Conservation (phyloP, 257 asterid genomes). For the Plectranthus barbatus region DNA sequence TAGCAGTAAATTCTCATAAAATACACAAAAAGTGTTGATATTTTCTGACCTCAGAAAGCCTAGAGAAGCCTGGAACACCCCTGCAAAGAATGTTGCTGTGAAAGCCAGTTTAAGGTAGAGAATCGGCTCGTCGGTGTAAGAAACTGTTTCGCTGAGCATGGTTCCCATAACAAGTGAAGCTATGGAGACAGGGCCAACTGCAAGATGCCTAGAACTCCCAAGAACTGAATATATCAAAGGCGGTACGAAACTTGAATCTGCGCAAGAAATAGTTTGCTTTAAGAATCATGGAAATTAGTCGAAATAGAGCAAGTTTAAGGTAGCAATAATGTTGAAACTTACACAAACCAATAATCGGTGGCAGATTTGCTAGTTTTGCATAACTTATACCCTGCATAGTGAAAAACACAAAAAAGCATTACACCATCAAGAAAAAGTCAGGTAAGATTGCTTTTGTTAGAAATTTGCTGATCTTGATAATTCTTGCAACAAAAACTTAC, state of each 20-base stretch:
- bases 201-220: slow-evolving; percentile 84
- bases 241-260: slow-evolving; percentile 94
- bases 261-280: background rate
- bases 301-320: background rate
- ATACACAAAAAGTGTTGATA: background rate
- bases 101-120: slow-evolving; percentile 82
- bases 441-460: too few species aligned
- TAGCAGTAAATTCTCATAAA: background rate
- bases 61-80: slow-evolving; percentile 73
- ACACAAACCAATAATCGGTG: slow-evolving; percentile 83
- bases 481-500: background rate
- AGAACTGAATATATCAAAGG: slow-evolving; percentile 78
- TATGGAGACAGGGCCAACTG: slow-evolving; percentile 86
- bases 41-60: slow-evolving; percentile 62
- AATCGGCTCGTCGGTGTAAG: slow-evolving; percentile 34
- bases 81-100: slow-evolving; percentile 82
- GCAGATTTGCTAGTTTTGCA: slow-evolving; percentile 90
- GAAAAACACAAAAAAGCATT: background rate
- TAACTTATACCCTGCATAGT: slow-evolving; percentile 74
- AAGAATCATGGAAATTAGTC: background rate
- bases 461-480: background rate
- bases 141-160: slow-evolving; percentile 65
- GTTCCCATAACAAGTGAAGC: slow-evolving; percentile 96
- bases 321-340: slow-evolving; percentile 18
- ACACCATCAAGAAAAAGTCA: background rate